Conservation (phyloP, 768 basidiomycete genomes). For the Leccinellum rugosiceps region DNA sequence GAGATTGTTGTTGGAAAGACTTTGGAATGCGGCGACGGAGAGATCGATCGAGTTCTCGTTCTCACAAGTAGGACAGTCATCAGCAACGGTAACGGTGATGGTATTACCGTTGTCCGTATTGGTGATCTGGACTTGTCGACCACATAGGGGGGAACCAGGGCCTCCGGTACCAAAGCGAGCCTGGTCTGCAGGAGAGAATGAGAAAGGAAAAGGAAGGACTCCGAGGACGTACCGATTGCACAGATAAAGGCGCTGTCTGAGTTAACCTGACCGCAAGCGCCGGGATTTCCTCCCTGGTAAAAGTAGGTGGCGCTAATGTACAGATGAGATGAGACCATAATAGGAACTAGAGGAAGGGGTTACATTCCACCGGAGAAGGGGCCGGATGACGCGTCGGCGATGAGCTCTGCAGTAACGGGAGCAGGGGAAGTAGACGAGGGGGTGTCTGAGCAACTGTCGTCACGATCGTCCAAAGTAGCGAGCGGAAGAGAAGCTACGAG, state of each 20-base stretch:
- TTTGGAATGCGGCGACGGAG: constrained; percentile 63
- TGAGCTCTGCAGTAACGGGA: neutral
- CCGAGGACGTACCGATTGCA: constrained; percentile 52
- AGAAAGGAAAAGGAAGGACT: neutral
- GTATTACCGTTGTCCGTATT: constrained; percentile 51
- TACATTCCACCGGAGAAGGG: constrained; percentile 42
- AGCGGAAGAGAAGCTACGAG: constrained; percentile 38
- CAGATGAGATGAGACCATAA: neutral
- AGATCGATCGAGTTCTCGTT: constrained; percentile 70
- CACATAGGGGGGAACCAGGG: constrained; percentile 57
- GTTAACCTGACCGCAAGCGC: constrained; percentile 71
- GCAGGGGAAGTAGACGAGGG: neutral
- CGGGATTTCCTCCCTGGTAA: constrained; percentile 68
- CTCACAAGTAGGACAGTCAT: constrained; percentile 78
- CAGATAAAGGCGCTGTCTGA: constrained; percentile 56
- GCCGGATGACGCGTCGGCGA: constrained; percentile 25
- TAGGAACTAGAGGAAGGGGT: constrained; percentile 10
- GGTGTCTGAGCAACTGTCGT: neutral
- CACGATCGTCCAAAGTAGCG: neutral
- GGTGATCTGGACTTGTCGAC: constrained; percentile 57
- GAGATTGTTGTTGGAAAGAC: constrained; percentile 41
- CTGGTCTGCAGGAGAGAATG: constrained; percentile 38
- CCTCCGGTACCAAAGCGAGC: constrained; percentile 49
- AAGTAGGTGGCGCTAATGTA: constrained; percentile 57
- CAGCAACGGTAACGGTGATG: constrained; percentile 67